phyloP scores from a whole-genome alignment of 169 alveolate species.

The Cryptosporidium sp. region DNA sequence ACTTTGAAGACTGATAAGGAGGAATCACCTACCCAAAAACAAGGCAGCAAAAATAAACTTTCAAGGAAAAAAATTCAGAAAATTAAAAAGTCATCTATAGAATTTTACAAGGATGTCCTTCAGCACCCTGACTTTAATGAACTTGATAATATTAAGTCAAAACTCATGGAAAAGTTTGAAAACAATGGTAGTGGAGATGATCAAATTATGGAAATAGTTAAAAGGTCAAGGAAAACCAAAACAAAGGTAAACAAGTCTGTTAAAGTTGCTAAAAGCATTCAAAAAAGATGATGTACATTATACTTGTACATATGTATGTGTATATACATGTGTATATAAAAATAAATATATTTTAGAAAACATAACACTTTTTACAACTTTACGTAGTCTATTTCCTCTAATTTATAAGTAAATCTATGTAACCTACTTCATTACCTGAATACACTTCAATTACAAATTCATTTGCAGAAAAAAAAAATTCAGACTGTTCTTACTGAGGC shows the following conservation, averaged over 20 bases:
- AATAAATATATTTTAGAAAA: neutral
- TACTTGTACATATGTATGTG: neutral
- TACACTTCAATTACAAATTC: too few relatives aligned
- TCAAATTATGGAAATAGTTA: neutral
- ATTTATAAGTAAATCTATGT: too few relatives aligned
- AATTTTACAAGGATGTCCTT: conserved; percentile 15
- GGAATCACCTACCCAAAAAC: neutral
- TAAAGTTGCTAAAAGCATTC: conserved; percentile 4
- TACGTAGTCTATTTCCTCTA: neutral
- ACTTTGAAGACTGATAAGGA: neutral
- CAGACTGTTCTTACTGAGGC: too few relatives aligned
- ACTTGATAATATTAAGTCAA: conserved; percentile 29
- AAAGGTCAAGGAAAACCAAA: neutral
- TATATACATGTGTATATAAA: neutral
- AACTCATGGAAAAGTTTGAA: conserved; percentile 2
- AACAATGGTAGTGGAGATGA: neutral
- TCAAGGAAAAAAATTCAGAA: conserved; percentile 31
- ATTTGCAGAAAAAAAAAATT: too few relatives aligned
- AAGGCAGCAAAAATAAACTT: neutral
- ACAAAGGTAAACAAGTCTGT: conserved; percentile 1
- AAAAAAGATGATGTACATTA: neutral
- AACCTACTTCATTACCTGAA: too few relatives aligned
- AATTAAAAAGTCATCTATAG: neutral
- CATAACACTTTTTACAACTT: too few relatives aligned
- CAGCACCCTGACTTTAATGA: conserved; percentile 45